These are phyloP conservation scores for Phialophora chinensis DNA, from an alignment of 2,329 filamentous ascomycete species.

Conservation along the genomic window DNA sequence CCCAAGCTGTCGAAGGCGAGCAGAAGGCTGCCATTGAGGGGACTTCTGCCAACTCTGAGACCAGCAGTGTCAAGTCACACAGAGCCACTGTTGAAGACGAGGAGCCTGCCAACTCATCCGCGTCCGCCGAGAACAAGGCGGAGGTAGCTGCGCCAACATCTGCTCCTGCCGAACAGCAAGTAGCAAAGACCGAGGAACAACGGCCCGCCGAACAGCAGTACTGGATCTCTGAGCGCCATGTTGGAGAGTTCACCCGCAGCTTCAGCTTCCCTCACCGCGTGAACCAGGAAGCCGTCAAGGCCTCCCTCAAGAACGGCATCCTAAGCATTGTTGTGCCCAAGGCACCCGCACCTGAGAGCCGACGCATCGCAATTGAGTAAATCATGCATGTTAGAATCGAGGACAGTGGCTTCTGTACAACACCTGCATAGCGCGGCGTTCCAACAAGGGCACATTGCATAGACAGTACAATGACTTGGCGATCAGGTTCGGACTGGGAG, in stretches of 20 bases:
- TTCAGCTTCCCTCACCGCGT: slow-evolving; percentile 65
- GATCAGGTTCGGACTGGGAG: slow-evolving; percentile 9
- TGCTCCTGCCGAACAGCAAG: slow-evolving; percentile 33
- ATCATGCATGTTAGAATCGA: slow-evolving; percentile 1
- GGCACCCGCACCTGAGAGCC: slow-evolving; percentile 53
- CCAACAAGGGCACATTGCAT: background rate
- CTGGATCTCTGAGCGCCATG: slow-evolving; percentile 65
- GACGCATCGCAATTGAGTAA: slow-evolving; percentile 65
- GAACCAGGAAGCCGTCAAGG: slow-evolving; percentile 66
- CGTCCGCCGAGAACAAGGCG: slow-evolving; percentile 23
- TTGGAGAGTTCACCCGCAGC: slow-evolving; percentile 64
- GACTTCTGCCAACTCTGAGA: slow-evolving; percentile 30
- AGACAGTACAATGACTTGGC: background rate
- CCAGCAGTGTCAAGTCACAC: slow-evolving; percentile 40
- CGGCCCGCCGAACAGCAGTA: slow-evolving; percentile 51
- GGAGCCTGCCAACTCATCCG: slow-evolving; percentile 38
- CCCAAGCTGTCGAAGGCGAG: slow-evolving; percentile 31
- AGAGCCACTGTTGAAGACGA: slow-evolving; percentile 56
- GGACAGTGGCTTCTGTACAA: slow-evolving; percentile 19
- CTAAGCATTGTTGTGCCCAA: slow-evolving; percentile 65
- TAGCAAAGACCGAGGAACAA: slow-evolving; percentile 41
- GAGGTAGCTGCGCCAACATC: slow-evolving; percentile 45
- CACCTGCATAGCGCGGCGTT: slow-evolving; percentile 27
- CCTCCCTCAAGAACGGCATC: slow-evolving; percentile 65
- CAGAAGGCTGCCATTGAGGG: slow-evolving; percentile 34